Conservation (phyloP, 441 rosid species). For the Mallotus japonicus region DNA sequence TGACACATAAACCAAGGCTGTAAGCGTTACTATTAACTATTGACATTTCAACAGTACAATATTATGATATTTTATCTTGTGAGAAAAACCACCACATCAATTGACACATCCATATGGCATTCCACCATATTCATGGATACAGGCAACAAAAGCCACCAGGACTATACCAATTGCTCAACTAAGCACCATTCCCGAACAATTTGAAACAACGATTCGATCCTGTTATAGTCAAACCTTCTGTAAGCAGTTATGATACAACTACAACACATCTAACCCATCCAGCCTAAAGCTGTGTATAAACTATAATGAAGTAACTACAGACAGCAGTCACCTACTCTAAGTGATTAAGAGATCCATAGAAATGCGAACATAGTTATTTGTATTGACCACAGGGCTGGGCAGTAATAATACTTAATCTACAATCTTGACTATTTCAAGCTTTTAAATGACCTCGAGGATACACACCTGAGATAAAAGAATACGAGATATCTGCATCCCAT, state of each 20-base stretch:
- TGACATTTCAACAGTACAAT: neutral
- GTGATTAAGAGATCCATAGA: conserved; percentile 4
- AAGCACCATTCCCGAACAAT: neutral
- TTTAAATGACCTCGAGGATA: conserved; percentile 12
- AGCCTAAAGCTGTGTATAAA: neutral
- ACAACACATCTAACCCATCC: neutral
- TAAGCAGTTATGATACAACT: neutral
- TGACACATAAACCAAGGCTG: neutral
- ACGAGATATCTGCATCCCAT: conserved; percentile 63
- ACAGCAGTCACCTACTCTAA: neutral
- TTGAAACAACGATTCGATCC: neutral
- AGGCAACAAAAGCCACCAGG: neutral
- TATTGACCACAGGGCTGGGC: too few species aligned
- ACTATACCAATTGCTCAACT: neutral
- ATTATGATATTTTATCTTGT: too few species aligned
- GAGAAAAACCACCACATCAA: neutral
- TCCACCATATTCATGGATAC: neutral
- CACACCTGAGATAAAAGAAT: conserved; percentile 74
- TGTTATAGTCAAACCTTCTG: neutral
- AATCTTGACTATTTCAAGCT: neutral
- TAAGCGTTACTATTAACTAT: neutral
- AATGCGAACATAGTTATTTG: neutral
- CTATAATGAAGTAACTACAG: neutral
- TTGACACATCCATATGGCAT: neutral
- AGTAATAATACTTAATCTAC: too few species aligned